These are phyloP conservation scores for Calonectria honghensis DNA, from an alignment of 2,329 filamentous ascomycete genomes.

Conservation along the genomic window DNA sequence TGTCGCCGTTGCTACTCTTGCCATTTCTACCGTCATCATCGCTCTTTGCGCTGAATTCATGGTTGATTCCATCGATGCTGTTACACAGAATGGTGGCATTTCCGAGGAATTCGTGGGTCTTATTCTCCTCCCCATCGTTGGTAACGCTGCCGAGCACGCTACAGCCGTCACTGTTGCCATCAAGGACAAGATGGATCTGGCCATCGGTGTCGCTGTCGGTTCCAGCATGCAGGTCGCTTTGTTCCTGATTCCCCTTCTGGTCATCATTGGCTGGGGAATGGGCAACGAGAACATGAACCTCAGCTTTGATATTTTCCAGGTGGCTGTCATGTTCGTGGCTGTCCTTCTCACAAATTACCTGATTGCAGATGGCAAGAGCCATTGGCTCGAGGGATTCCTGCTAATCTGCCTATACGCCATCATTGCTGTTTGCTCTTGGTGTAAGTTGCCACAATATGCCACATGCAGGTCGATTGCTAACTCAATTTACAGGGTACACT, in stretches of 20 bases:
- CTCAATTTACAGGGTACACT: slow-evolving; percentile 46
- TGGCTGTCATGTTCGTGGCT: slow-evolving; percentile 88
- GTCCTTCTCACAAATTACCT: slow-evolving; percentile 91
- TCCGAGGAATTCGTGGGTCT: slow-evolving; percentile 86
- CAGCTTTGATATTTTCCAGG: slow-evolving; percentile 91
- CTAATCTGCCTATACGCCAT: slow-evolving; percentile 87
- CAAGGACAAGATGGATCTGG: slow-evolving; percentile 91
- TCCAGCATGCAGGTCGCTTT: slow-evolving; percentile 88
- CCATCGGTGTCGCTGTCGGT: slow-evolving; percentile 87
- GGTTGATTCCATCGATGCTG: slow-evolving; percentile 82
- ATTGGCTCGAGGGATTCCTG: slow-evolving; percentile 87
- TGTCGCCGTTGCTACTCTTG: slow-evolving; percentile 83
- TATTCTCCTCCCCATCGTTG: slow-evolving; percentile 88
- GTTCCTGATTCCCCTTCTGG: slow-evolving; percentile 85
- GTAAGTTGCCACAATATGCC: slow-evolving; percentile 63
- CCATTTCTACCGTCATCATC: slow-evolving; percentile 84
- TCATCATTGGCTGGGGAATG: slow-evolving; percentile 87
- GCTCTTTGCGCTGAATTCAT: slow-evolving; percentile 89
- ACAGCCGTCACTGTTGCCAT: slow-evolving; percentile 86
- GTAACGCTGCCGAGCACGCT: slow-evolving; percentile 88
- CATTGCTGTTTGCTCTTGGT: slow-evolving; percentile 81
- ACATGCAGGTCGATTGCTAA: not conserved
- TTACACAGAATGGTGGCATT: slow-evolving; percentile 76
- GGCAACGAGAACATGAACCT: slow-evolving; percentile 83
- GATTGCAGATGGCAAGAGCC: slow-evolving; percentile 87